Conservation (phyloP, 2,329 filamentous ascomycete genomes). For the Aureobasidium musti region DNA sequence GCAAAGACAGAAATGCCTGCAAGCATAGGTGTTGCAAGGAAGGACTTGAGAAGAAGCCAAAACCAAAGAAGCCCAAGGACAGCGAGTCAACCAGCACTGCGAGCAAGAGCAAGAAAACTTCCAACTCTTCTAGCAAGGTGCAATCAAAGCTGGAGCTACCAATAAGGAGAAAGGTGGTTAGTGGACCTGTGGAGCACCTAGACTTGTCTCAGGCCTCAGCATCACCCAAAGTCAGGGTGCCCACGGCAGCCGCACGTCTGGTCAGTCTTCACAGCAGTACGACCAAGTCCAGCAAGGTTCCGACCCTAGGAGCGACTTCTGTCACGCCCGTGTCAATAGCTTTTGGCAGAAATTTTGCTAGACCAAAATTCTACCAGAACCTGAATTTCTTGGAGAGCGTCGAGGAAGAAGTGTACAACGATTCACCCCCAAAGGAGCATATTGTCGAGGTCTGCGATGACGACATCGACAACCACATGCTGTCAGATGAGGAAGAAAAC, state of each 20-base stretch:
- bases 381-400: neutral
- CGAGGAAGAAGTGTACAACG: neutral
- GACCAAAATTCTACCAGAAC: neutral
- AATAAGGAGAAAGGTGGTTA: slow-evolving; percentile 32
- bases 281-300: neutral
- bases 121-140: slow-evolving; percentile 28
- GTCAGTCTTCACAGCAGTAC: slow-evolving; percentile 15
- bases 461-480: neutral
- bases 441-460: neutral
- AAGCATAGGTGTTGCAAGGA: slow-evolving; percentile 73
- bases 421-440: neutral
- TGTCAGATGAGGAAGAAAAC: neutral
- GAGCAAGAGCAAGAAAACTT: slow-evolving; percentile 35
- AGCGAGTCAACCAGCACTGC: slow-evolving; percentile 35
- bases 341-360: neutral
- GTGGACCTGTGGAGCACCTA: slow-evolving; percentile 1
- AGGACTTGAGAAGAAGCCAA: slow-evolving; percentile 66
- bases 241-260: neutral
- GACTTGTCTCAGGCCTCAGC: slow-evolving; percentile 2
- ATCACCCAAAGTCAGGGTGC: neutral
- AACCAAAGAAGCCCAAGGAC: slow-evolving; percentile 47
- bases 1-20: slow-evolving; percentile 63
- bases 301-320: neutral
- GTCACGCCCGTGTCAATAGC: neutral
- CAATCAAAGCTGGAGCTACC: slow-evolving; percentile 38